These are phyloP conservation scores for Lactifluus volemus DNA, from an alignment of 768 basidiomycete species.

Conservation along the genomic window DNA sequence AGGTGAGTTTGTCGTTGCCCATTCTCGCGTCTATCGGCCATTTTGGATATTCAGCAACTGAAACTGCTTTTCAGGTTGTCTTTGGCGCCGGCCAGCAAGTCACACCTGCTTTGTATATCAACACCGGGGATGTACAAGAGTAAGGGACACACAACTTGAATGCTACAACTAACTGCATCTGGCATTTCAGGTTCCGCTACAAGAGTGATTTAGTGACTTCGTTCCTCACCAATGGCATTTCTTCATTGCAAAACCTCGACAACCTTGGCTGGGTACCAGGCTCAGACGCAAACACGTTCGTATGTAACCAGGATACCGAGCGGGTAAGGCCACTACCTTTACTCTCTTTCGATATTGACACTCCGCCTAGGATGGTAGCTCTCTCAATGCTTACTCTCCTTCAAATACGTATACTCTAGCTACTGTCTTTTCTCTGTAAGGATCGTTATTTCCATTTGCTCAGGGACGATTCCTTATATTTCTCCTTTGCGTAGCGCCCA, in stretches of 20 bases:
- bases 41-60: neutral
- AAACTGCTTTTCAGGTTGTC: conserved; percentile 19
- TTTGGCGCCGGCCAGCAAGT: conserved; percentile 42
- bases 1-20: conserved; percentile 24
- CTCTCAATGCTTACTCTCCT: conserved; percentile 50
- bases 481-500: conserved; percentile 32
- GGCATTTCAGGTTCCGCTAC: conserved; percentile 42
- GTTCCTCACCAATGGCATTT: conserved; percentile 44
- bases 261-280: conserved; percentile 50
- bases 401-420: conserved; percentile 58
- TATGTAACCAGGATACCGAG: conserved; percentile 65
- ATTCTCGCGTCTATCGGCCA: neutral
- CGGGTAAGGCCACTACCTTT: conserved; percentile 27
- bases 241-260: conserved; percentile 43
- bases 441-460: neutral
- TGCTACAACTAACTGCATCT: neutral
- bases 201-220: conserved; percentile 42
- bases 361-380: conserved; percentile 35
- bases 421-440: conserved; percentile 48
- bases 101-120: conserved; percentile 47
- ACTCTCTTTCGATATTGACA: neutral
- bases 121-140: conserved; percentile 62
- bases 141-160: conserved; percentile 14
- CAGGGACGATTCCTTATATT: neutral
- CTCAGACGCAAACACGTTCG: conserved; percentile 50